These are phyloP conservation scores for Cryptomeria japonica DNA, from an alignment of 75 land plant genomes.

Conservation along the genomic window DNA sequence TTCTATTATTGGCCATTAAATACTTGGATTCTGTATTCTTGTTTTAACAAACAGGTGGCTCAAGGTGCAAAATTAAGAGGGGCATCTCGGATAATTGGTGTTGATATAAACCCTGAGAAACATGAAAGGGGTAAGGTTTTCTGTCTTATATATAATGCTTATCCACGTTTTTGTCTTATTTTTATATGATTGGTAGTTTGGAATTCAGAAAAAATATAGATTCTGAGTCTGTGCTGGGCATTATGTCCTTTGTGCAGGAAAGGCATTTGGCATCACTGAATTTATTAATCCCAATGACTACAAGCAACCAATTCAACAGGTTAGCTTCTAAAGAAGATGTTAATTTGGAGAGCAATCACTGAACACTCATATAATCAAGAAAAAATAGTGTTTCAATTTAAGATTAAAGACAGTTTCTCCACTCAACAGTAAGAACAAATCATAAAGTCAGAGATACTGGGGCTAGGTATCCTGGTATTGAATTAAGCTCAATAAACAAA, in stretches of 20 bases:
- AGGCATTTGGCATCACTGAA: conserved; percentile 75
- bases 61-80: conserved; percentile 87
- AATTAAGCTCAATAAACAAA: background rate
- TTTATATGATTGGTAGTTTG: background rate
- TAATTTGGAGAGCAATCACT: background rate
- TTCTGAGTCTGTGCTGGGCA: background rate
- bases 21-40: background rate
- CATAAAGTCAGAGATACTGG: background rate
- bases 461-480: background rate
- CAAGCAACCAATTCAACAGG: conserved; percentile 80
- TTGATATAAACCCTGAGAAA: conserved; percentile 77
- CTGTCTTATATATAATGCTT: background rate
- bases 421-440: background rate
- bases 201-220: background rate
- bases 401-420: background rate
- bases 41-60: conserved; percentile 49
- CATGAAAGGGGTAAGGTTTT: conserved; percentile 46
- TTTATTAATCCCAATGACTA: conserved; percentile 77
- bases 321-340: conserved; percentile 9
- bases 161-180: background rate
- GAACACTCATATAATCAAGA: background rate
- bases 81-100: conserved; percentile 83
- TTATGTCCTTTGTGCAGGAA: conserved; percentile 40
- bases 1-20: background rate
- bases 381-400: background rate